phyloP scores from a whole-genome alignment of 73 alveolate genomes.

The Stentor coeruleus region DNA sequence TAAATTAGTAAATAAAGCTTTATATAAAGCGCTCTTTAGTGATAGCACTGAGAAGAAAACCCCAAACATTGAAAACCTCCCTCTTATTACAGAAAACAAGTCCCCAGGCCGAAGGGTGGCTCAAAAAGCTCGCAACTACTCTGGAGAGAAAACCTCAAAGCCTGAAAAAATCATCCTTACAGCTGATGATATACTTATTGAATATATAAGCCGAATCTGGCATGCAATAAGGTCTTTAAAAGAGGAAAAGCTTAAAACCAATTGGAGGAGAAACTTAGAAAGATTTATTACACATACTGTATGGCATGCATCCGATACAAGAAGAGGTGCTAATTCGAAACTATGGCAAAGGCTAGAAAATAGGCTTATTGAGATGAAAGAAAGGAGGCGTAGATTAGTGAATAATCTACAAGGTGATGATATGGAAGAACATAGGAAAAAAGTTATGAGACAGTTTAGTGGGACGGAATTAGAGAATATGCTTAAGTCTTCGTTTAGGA shows the following conservation, averaged over 20 bases:
- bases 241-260: conserved; percentile 29
- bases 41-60: conserved; percentile 33
- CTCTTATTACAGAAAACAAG: neutral
- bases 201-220: conserved; percentile 39
- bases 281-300: conserved; percentile 45
- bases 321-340: conserved; percentile 23
- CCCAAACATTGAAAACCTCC: neutral
- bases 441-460: conserved; percentile 41
- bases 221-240: conserved; percentile 28
- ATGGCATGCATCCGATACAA: conserved; percentile 41
- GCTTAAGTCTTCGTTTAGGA: conserved; percentile 57
- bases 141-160: conserved; percentile 8
- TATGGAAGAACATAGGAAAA: neutral
- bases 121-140: neutral
- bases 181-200: conserved; percentile 56
- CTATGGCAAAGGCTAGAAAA: conserved; percentile 49
- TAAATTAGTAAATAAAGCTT: conserved; percentile 35
- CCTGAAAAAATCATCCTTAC: conserved; percentile 44
- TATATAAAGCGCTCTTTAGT: conserved; percentile 39
- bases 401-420: conserved; percentile 7
- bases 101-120: neutral
- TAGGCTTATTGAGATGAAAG: conserved; percentile 60
- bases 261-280: conserved; percentile 44
- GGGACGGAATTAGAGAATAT: conserved; percentile 60
- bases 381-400: conserved; percentile 49